Evolutionary conservation across 306 rosid genomes (phyloP).

Genomic region (Fragaria vesca): DNA sequence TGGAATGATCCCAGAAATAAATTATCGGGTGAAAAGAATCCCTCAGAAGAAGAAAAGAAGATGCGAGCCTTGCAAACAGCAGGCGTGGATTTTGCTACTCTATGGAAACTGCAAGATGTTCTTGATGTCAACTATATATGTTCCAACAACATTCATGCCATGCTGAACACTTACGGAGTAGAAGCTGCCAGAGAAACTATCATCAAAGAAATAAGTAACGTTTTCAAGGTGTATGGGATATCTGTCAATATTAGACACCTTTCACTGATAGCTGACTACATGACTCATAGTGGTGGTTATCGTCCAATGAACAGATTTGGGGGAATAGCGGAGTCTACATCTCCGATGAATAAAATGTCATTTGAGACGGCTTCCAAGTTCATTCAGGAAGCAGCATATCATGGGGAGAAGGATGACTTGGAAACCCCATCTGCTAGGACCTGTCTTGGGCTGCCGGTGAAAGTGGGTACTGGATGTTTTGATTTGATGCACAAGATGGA

Average conservation of each 20-base stretch:
- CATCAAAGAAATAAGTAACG: constrained; percentile 73
- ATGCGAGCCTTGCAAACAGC: constrained; percentile 73
- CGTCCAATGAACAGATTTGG: constrained; percentile 66
- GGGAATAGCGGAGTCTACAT: constrained; percentile 62
- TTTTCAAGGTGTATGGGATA: constrained; percentile 81
- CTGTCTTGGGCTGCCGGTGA: constrained; percentile 87
- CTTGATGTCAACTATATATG: constrained; percentile 70
- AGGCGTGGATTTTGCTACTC: constrained; percentile 69
- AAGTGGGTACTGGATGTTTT: constrained; percentile 78
- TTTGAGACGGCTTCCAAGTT: constrained; percentile 83
- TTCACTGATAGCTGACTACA: constrained; percentile 72
- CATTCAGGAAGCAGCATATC: constrained; percentile 77
- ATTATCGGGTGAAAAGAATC: background rate
- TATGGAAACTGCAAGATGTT: constrained; percentile 64
- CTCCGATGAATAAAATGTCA: constrained; percentile 77
- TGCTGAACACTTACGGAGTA: constrained; percentile 72
- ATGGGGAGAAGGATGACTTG: constrained; percentile 67
- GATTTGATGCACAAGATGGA: constrained; percentile 71
- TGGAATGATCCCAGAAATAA: constrained; percentile 40
- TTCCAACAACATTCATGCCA: constrained; percentile 66
- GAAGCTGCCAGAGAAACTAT: constrained; percentile 88
- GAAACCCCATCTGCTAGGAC: constrained; percentile 87
- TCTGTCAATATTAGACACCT: constrained; percentile 80
- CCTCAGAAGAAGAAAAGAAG: constrained; percentile 43
- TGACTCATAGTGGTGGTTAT: constrained; percentile 73